These are phyloP conservation scores for Macrophomina pseudophaseolina DNA, from an alignment of 2,329 filamentous ascomycete species.

Conservation along the genomic window DNA sequence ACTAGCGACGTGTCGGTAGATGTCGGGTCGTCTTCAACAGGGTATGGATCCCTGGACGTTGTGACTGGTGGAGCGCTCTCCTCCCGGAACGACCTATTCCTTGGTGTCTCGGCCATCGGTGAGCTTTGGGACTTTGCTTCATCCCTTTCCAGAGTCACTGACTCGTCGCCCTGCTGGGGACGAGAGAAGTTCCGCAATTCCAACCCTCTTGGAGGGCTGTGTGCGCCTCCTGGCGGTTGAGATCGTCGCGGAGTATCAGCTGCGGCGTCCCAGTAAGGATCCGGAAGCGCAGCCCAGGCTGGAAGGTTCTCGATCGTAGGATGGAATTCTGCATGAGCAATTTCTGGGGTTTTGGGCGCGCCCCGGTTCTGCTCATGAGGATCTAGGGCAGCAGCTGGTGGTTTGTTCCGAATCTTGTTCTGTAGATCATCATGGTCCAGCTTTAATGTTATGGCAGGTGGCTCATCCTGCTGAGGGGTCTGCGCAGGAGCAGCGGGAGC, in stretches of 20 bases:
- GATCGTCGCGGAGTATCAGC: background rate
- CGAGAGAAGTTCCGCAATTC: background rate
- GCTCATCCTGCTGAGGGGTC: background rate
- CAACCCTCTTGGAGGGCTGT: background rate
- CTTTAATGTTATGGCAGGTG: background rate
- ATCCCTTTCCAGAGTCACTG: background rate
- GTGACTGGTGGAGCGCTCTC: constrained; percentile 13
- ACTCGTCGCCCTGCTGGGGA: background rate
- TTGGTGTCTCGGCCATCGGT: background rate
- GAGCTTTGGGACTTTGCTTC: background rate
- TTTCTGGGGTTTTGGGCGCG: background rate
- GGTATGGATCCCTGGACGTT: constrained; percentile 12
- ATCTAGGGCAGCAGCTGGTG: background rate
- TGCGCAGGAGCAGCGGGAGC: too few relatives aligned
- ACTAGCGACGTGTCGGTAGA: constrained; percentile 14
- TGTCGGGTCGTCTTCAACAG: constrained; percentile 3
- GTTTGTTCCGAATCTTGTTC: background rate
- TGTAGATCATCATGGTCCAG: background rate
- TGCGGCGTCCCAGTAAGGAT: constrained; percentile 10
- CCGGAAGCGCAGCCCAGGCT: constrained; percentile 11
- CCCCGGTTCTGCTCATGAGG: background rate
- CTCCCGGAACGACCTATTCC: background rate
- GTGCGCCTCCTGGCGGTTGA: background rate
- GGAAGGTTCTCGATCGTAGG: background rate
- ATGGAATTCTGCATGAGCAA: background rate